phyloP scores from a whole-genome alignment of 2,329 filamentous ascomycete species.

The Dryadomyces quercus-mongolicae region DNA sequence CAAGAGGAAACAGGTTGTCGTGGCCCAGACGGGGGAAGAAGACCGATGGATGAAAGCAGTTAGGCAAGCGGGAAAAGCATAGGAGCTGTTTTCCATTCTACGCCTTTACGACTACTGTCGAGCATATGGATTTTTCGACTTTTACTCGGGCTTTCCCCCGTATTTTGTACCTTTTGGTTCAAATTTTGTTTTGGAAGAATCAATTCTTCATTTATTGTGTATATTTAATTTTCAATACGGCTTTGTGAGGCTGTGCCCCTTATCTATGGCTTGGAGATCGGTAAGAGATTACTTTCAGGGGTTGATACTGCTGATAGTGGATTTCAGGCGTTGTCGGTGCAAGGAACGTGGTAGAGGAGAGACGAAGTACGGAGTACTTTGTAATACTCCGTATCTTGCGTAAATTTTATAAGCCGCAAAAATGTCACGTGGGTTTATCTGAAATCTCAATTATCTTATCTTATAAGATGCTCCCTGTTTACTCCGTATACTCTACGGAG shows the following conservation, averaged over 20 bases:
- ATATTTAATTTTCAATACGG: not conserved
- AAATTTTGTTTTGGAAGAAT: not conserved
- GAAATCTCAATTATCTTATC: too few relatives aligned
- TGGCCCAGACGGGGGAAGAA: conserved; percentile 33
- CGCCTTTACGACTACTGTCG: not conserved
- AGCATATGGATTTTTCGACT: not conserved
- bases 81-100: not conserved
- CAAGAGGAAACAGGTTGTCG: conserved; percentile 19
- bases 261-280: not conserved
- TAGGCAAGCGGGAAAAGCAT: conserved; percentile 20
- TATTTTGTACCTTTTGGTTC: too few relatives aligned
- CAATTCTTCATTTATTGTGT: not conserved
- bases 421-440: not conserved
- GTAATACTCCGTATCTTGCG: not conserved
- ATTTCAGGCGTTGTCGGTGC: not conserved
- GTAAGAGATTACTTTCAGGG: not conserved
- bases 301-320: not conserved
- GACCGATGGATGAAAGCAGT: conserved; percentile 32
- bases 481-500: too few relatives aligned
- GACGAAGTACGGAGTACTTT: too few relatives aligned
- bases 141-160: not conserved
- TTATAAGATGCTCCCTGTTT: too few relatives aligned
- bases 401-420: not conserved
- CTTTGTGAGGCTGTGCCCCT: not conserved
- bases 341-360: not conserved